Evolutionary conservation across 345 rosid genomes (phyloP).

Genomic region (Eucalyptus marginata): DNA sequence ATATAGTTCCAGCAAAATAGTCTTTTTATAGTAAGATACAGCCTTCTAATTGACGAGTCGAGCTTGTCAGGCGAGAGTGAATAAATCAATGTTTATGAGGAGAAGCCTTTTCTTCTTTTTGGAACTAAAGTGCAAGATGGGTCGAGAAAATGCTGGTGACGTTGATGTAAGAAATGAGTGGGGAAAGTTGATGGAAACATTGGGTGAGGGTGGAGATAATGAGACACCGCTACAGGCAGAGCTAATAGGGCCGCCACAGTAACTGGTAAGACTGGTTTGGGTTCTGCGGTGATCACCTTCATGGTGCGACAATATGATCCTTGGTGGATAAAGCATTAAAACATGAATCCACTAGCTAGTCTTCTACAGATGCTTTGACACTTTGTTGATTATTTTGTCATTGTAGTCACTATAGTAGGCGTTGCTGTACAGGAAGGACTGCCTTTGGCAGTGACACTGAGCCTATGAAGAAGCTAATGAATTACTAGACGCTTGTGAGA

Average conservation of each 20-base stretch:
- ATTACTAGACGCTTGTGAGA: conserved; percentile 77
- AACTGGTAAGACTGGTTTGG: conserved; percentile 81
- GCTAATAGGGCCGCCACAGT: conserved; percentile 88
- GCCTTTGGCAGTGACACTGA: conserved; percentile 86
- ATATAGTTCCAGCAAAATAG: conserved; percentile 87
- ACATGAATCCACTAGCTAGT: conserved; percentile 45
- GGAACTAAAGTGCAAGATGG: conserved; percentile 90
- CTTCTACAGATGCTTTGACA: conserved; percentile 56
- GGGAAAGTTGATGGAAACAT: conserved; percentile 92
- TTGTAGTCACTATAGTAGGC: conserved; percentile 80
- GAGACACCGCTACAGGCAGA: conserved; percentile 88
- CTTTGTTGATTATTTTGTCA: conserved; percentile 72
- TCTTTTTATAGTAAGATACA: conserved; percentile 55
- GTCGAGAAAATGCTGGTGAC: conserved; percentile 74
- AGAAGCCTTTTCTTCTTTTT: conserved; percentile 58
- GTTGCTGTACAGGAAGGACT: conserved; percentile 95
- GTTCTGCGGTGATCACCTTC: conserved; percentile 68
- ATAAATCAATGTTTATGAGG: conserved; percentile 38
- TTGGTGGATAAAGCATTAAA: conserved; percentile 35
- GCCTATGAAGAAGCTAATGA: conserved; percentile 89
- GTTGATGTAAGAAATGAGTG: conserved; percentile 90
- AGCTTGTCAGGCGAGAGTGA: conserved; percentile 84
- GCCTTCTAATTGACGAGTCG: conserved; percentile 68
- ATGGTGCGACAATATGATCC: conserved; percentile 45
- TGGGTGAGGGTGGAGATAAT: conserved; percentile 64